Evolutionary conservation across 805 yeast genomes (phyloP).

Genomic region (Hanseniaspora mollemarum): DNA sequence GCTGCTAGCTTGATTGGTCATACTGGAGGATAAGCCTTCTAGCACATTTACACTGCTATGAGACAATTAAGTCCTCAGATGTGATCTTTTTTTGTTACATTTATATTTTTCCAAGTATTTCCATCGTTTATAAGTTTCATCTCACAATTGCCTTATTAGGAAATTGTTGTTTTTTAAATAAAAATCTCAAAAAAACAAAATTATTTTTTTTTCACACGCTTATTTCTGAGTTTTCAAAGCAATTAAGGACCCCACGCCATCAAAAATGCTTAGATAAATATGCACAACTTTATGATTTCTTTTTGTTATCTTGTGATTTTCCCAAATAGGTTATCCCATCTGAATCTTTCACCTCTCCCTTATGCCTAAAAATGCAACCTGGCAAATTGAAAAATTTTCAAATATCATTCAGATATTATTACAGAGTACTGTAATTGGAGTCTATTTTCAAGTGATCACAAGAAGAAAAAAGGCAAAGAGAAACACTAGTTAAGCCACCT

Average conservation of each 20-base stretch:
- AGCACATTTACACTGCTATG: background rate
- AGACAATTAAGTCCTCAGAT: too few relatives aligned
- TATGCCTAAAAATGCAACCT: background rate
- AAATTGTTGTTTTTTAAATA: background rate
- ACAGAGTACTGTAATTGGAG: too few relatives aligned
- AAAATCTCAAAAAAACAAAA: background rate
- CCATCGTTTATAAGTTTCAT: background rate
- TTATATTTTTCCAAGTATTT: background rate
- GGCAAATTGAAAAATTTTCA: background rate
- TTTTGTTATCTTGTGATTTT: constrained; percentile 12
- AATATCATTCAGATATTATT: too few relatives aligned
- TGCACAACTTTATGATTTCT: constrained; percentile 19
- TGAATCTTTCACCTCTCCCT: background rate
- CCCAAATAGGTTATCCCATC: background rate
- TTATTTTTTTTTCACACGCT: too few relatives aligned
- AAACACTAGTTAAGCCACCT: constrained; percentile 4
- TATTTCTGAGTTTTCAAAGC: too few relatives aligned
- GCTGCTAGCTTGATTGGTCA: constrained; percentile 77
- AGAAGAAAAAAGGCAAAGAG: too few relatives aligned
- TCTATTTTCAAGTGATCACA: too few relatives aligned
- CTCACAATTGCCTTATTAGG: constrained; percentile 34
- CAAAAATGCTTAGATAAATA: background rate
- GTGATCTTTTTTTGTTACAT: background rate
- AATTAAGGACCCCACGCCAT: background rate
- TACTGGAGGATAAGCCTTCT: constrained; percentile 27